A percentile compares a stretch with the other conserved stretches of the same genome.
phyloP scores from a whole-genome alignment of 768 basidiomycete species.

The Pisolithus albus region DNA sequence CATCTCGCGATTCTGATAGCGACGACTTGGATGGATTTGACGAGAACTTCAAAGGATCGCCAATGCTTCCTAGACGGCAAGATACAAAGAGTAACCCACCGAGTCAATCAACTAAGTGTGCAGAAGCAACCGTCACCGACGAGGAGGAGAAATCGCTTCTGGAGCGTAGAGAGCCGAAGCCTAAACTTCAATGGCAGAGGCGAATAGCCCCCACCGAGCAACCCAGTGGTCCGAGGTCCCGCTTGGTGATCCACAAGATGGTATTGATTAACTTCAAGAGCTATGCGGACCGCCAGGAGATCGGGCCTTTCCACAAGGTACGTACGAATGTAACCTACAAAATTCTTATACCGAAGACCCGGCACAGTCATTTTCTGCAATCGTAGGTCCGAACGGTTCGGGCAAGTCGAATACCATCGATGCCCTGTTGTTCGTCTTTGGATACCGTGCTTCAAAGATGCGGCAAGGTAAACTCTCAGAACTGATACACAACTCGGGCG shows the following conservation, averaged over 20 bases:
- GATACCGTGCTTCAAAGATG: constrained; percentile 97
- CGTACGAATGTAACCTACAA: constrained; percentile 5
- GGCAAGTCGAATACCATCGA: constrained; percentile 99
- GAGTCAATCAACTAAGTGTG: constrained; percentile 9
- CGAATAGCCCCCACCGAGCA: constrained; percentile 41
- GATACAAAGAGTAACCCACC: constrained; percentile 11
- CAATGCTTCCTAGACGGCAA: constrained; percentile 10
- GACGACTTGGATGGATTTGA: constrained; percentile 22
- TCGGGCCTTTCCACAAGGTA: constrained; percentile 98
- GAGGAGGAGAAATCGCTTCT: constrained; percentile 25
- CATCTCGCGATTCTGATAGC: constrained; percentile 2
- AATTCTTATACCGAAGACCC: neutral
- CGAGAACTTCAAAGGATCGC: constrained; percentile 14
- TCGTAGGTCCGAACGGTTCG: constrained; percentile 96
- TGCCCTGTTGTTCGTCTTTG: constrained; percentile 94
- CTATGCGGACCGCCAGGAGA: constrained; percentile 92
- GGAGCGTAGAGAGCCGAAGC: constrained; percentile 13
- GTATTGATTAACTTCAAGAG: constrained; percentile 95
- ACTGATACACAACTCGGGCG: constrained; percentile 92
- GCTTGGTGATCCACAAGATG: constrained; percentile 92
- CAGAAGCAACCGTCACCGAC: constrained; percentile 11
- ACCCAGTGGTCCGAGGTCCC: constrained; percentile 54
- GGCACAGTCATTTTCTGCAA: constrained; percentile 86
- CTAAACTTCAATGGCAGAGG: constrained; percentile 26
- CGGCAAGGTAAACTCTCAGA: constrained; percentile 94